A percentile compares a stretch with the other conserved stretches of the same genome.
Evolutionary conservation across 2,329 filamentous ascomycete species (phyloP).

Genomic region (Onygenales sp.): DNA sequence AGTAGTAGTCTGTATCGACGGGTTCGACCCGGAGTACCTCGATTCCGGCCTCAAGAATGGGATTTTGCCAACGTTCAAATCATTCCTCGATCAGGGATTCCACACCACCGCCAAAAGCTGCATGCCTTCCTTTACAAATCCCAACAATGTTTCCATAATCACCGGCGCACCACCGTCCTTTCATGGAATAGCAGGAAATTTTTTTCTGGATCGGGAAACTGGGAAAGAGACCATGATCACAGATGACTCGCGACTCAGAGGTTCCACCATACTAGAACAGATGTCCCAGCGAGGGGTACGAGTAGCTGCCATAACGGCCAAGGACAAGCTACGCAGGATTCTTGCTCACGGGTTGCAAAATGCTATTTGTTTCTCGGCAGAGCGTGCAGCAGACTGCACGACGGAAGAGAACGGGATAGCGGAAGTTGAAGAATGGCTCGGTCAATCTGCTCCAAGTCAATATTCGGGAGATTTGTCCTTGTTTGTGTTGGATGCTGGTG

Average conservation of each 20-base stretch:
- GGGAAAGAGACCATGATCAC: constrained; percentile 33
- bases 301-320: constrained; percentile 36
- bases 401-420: constrained; percentile 26
- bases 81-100: constrained; percentile 28
- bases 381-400: constrained; percentile 22
- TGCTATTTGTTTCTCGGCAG: constrained; percentile 32
- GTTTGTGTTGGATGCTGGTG: constrained; percentile 35
- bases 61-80: constrained; percentile 25
- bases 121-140: constrained; percentile 39
- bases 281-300: constrained; percentile 31
- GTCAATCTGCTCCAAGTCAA: constrained; percentile 27
- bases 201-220: constrained; percentile 32
- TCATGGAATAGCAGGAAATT: constrained; percentile 38
- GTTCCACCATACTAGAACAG: constrained; percentile 33
- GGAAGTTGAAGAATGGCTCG: constrained; percentile 29
- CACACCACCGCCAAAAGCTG: constrained; percentile 28
- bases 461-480: constrained; percentile 38
- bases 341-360: constrained; percentile 28
- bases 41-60: constrained; percentile 24
- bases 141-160: constrained; percentile 39
- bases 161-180: constrained; percentile 30
- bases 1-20: constrained; percentile 35
- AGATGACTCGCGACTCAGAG: constrained; percentile 32
- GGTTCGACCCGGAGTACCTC: constrained; percentile 37
- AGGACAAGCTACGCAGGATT: constrained; percentile 37